Evolutionary conservation across 345 rosid species (phyloP).

Genomic region (Brassica rapa): DNA sequence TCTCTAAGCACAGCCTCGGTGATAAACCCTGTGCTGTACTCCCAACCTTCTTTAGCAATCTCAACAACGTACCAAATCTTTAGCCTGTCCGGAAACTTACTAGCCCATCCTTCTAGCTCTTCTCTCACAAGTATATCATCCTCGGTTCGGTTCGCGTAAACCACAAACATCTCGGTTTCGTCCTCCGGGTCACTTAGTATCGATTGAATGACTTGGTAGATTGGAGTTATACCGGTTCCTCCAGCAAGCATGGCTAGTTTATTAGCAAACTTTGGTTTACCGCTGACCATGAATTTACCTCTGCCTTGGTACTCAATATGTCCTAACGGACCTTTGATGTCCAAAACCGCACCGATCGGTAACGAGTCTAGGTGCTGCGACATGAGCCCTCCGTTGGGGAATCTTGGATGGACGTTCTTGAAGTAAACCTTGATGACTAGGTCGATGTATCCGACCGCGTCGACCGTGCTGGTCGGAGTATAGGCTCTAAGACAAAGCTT

Average conservation of each 20-base stretch:
- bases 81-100: slow-evolving; percentile 49
- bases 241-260: slow-evolving; percentile 88
- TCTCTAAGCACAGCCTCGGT: slow-evolving; percentile 64
- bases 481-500: slow-evolving; percentile 89
- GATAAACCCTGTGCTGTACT: slow-evolving; percentile 66
- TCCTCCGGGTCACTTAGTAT: slow-evolving; percentile 73
- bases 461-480: slow-evolving; percentile 69
- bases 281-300: slow-evolving; percentile 71
- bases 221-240: slow-evolving; percentile 90
- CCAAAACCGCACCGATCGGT: slow-evolving; percentile 56
- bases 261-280: slow-evolving; percentile 65
- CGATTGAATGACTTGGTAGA: slow-evolving; percentile 81
- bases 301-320: slow-evolving; percentile 74
- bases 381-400: slow-evolving; percentile 86
- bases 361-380: slow-evolving; percentile 77
- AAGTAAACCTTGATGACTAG: slow-evolving; percentile 78
- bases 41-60: slow-evolving; percentile 65
- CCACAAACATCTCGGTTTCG: slow-evolving; percentile 67
- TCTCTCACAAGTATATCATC: slow-evolving; percentile 76
- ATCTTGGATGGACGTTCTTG: slow-evolving; percentile 73
- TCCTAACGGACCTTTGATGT: slow-evolving; percentile 89
- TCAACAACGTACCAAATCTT: slow-evolving; percentile 90
- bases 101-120: slow-evolving; percentile 75
- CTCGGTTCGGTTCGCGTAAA: slow-evolving; percentile 82
- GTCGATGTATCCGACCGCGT: slow-evolving; percentile 74